These are phyloP conservation scores for Cladophialophora chaetospira DNA, from an alignment of 2,329 filamentous ascomycete species.

Conservation along the genomic window DNA sequence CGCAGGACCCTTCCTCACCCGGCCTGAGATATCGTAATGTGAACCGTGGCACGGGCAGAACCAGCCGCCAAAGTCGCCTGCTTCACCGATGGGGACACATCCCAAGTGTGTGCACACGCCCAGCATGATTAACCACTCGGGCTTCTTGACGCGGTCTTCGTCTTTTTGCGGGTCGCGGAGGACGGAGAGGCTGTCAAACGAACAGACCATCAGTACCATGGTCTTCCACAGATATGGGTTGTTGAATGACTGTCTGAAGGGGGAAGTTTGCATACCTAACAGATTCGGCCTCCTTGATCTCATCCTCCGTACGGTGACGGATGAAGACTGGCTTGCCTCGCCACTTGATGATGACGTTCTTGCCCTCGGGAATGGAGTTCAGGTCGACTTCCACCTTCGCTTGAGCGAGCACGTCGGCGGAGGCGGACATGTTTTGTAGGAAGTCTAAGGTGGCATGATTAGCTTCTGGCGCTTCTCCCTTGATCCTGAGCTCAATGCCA, in stretches of 20 bases:
- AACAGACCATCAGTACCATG: not conserved
- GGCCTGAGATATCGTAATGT: slow-evolving; percentile 99
- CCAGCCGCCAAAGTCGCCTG: slow-evolving; percentile 97
- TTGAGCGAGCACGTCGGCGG: slow-evolving; percentile 96
- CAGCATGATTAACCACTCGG: slow-evolving; percentile 98
- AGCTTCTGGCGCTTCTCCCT: not conserved
- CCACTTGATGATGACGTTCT: slow-evolving; percentile 99
- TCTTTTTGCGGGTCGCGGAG: slow-evolving; percentile 92
- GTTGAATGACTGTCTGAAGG: too few species aligned
- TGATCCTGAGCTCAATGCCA: too few species aligned
- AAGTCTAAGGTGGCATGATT: slow-evolving; percentile 68
- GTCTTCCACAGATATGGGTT: too few species aligned
- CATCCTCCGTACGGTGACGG: slow-evolving; percentile 89
- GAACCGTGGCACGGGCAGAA: slow-evolving; percentile 99
- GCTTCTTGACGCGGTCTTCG: slow-evolving; percentile 92
- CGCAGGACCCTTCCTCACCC: slow-evolving; percentile 95
- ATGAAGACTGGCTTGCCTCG: slow-evolving; percentile 99
- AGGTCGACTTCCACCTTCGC: slow-evolving; percentile 99
- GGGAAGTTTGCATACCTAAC: slow-evolving; percentile 57
- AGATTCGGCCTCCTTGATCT: slow-evolving; percentile 94
- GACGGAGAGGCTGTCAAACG: slow-evolving; percentile 56
- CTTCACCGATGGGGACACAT: slow-evolving; percentile 98
- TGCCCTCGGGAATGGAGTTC: slow-evolving; percentile 90
- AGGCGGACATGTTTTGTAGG: slow-evolving; percentile 99
- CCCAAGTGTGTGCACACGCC: slow-evolving; percentile 99